Conservation (phyloP, 805 yeast species). For the Candida andamanensis region DNA sequence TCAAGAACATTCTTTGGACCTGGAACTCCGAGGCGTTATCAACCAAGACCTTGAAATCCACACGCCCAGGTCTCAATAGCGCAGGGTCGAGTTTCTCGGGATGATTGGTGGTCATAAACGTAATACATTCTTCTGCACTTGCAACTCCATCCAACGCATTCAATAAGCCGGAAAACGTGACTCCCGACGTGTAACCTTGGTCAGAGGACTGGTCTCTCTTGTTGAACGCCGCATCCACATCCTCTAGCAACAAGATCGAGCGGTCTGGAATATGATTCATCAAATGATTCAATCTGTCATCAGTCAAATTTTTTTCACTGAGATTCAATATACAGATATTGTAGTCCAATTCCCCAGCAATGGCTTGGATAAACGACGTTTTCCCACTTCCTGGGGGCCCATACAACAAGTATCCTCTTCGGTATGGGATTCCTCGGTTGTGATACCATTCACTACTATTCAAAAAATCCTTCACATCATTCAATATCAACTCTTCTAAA, state of each 20-base stretch:
- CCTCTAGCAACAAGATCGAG: slow-evolving; percentile 80
- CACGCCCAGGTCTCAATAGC: slow-evolving; percentile 87
- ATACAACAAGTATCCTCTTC: slow-evolving; percentile 88
- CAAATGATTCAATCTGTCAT: slow-evolving; percentile 87
- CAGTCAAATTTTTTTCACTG: slow-evolving; percentile 87
- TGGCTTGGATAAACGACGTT: slow-evolving; percentile 90
- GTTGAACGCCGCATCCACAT: slow-evolving; percentile 93
- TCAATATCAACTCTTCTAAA: slow-evolving; percentile 57
- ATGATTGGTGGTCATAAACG: slow-evolving; percentile 98
- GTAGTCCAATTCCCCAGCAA: slow-evolving; percentile 94
- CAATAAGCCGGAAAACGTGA: slow-evolving; percentile 88
- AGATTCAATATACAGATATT: slow-evolving; percentile 90
- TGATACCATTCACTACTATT: slow-evolving; percentile 85
- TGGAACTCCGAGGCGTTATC: slow-evolving; percentile 87
- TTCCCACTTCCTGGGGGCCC: slow-evolving; percentile 99
- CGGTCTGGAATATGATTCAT: slow-evolving; percentile 96
- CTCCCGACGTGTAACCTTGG: slow-evolving; percentile 78
- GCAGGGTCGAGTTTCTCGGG: slow-evolving; percentile 94
- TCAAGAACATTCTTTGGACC: slow-evolving; percentile 74
- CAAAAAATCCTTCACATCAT: slow-evolving; percentile 78
- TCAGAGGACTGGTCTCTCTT: slow-evolving; percentile 73
- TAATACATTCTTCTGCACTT: slow-evolving; percentile 91
- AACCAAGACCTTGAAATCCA: slow-evolving; percentile 75
- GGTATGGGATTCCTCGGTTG: slow-evolving; percentile 93
- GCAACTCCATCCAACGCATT: slow-evolving; percentile 97